Conservation (phyloP, 2,329 filamentous ascomycete genomes). For the Curvularia spicifera region DNA sequence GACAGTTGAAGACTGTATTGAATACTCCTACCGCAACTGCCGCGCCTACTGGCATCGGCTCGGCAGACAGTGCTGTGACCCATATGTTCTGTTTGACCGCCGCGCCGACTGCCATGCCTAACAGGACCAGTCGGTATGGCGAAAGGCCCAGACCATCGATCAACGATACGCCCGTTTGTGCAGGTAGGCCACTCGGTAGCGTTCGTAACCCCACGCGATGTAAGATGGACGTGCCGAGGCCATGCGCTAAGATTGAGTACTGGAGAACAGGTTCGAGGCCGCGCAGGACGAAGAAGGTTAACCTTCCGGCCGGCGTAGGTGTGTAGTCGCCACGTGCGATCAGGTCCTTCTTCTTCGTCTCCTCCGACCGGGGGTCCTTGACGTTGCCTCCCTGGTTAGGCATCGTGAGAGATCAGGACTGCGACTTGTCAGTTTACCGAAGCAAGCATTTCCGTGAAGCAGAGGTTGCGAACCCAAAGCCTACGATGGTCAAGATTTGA, state of each 20-base stretch:
- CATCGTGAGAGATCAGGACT: not conserved
- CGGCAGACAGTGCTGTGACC: slow-evolving; percentile 55
- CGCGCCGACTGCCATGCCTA: slow-evolving; percentile 61
- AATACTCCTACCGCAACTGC: slow-evolving; percentile 57
- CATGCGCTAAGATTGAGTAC: slow-evolving; percentile 57
- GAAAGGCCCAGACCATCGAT: slow-evolving; percentile 58
- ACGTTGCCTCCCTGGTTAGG: not conserved
- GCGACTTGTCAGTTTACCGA: not conserved
- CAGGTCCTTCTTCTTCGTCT: slow-evolving; percentile 43
- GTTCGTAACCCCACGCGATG: slow-evolving; percentile 54
- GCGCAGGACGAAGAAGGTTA: slow-evolving; percentile 56
- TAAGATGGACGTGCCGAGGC: slow-evolving; percentile 53
- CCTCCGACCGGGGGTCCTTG: slow-evolving; percentile 38
- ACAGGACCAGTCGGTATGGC: slow-evolving; percentile 58
- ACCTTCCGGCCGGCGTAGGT: slow-evolving; percentile 48
- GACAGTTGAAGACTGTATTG: slow-evolving; percentile 63
- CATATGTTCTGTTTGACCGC: slow-evolving; percentile 65
- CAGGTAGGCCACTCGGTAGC: slow-evolving; percentile 51
- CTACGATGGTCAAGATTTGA: not conserved
- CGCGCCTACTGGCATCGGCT: slow-evolving; percentile 56
- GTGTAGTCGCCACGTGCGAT: slow-evolving; percentile 52
- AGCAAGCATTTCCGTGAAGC: not conserved
- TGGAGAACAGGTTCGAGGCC: slow-evolving; percentile 57
- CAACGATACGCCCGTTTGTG: slow-evolving; percentile 48
- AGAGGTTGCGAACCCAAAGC: not conserved